A percentile compares a stretch with the other conserved stretches of the same genome.
phyloP scores from a whole-genome alignment of 2,329 filamentous ascomycete species.

The Ophiostoma himal-ulmi region DNA sequence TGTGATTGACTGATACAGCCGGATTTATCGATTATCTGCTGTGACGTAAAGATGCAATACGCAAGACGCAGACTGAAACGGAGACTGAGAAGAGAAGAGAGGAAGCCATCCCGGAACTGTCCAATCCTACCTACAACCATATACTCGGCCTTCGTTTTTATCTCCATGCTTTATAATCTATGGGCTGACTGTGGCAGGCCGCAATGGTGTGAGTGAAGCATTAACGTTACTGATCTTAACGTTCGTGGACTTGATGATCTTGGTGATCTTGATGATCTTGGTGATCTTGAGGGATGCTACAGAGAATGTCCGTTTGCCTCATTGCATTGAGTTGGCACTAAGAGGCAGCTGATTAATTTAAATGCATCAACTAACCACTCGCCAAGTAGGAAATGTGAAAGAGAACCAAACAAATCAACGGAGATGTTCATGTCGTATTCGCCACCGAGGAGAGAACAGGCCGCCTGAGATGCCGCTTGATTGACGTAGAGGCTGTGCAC shows the following conservation, averaged over 20 bases:
- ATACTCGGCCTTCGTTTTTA: too few relatives aligned
- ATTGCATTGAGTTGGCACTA: too few relatives aligned
- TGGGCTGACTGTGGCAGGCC: too few relatives aligned
- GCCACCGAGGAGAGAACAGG: conserved; percentile 1
- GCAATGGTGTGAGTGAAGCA: too few relatives aligned
- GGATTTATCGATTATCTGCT: background rate
- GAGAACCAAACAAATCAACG: background rate
- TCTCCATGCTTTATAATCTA: too few relatives aligned
- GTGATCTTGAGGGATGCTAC: too few relatives aligned
- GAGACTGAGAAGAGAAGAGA: background rate
- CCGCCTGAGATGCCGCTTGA: background rate
- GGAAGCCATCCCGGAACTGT: too few relatives aligned
- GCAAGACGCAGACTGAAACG: too few relatives aligned
- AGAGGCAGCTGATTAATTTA: background rate
- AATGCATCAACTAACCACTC: background rate
- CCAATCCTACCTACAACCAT: too few relatives aligned
- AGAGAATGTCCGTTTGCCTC: background rate
- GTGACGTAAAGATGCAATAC: background rate
- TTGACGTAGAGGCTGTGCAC: background rate
- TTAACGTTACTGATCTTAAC: too few relatives aligned
- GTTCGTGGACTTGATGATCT: too few relatives aligned
- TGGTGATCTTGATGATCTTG: too few relatives aligned
- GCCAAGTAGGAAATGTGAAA: background rate
- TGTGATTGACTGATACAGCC: background rate
- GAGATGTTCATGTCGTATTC: background rate